These are phyloP conservation scores for Acanthamoeba lenticulata DNA, from an alignment of 208 protist species.

Conservation along the genomic window DNA sequence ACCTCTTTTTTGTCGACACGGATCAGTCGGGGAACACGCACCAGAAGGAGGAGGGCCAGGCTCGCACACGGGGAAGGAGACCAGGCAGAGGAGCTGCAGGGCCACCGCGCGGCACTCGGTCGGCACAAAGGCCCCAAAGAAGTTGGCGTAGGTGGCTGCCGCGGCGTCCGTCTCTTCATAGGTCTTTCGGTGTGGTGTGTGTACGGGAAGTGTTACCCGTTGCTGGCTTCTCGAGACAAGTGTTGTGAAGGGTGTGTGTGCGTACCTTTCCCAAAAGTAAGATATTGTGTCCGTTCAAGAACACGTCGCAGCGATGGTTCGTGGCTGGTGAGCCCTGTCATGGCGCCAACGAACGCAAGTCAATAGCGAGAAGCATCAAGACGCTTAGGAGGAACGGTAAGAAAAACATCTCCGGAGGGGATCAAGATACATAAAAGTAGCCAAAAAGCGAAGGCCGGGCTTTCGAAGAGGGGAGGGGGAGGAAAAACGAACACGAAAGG, in stretches of 20 bases:
- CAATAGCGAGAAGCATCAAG: no score
- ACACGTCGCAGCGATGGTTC: background rate
- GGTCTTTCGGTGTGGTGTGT: background rate
- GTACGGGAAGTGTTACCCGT: no score
- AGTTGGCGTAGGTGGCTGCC: background rate
- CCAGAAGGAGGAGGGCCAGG: background rate
- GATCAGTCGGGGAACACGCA: background rate
- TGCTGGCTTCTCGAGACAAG: no score
- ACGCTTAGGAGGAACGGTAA: no score
- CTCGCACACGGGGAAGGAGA: background rate
- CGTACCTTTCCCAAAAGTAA: background rate
- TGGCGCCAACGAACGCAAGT: background rate
- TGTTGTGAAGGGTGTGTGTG: background rate
- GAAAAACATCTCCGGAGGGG: no score
- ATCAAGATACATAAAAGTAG: no score
- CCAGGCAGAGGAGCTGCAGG: background rate
- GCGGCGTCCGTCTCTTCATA: background rate
- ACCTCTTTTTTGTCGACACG: no score
- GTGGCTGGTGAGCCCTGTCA: conserved; percentile 4
- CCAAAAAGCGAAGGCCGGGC: no score
- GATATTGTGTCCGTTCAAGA: background rate
- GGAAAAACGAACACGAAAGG: no score
- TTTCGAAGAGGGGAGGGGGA: no score
- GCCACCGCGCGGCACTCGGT: background rate
- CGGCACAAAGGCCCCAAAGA: background rate